These are phyloP conservation scores for Seiridium cupressi DNA, from an alignment of 2,329 filamentous ascomycete species.

Conservation along the genomic window DNA sequence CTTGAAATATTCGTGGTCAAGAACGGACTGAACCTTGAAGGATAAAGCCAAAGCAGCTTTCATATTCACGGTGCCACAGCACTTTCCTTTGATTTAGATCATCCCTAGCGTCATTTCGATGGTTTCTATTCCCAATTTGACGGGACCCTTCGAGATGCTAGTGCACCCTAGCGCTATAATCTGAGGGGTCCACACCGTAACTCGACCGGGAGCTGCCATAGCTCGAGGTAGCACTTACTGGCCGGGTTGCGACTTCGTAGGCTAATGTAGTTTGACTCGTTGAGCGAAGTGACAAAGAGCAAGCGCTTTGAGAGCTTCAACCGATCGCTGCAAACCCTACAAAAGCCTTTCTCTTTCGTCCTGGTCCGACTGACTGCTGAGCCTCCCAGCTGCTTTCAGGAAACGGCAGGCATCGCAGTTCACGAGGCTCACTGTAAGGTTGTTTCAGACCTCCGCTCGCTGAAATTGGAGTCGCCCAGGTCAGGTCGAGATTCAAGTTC, in stretches of 20 bases:
- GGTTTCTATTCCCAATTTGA: constrained; percentile 2
- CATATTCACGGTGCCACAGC: background rate
- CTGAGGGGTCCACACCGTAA: background rate
- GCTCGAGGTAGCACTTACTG: background rate
- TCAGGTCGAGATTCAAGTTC: constrained; percentile 7
- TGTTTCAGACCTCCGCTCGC: constrained; percentile 2
- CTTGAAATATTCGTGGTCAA: background rate
- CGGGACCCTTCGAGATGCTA: constrained; percentile 3
- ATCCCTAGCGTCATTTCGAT: constrained; percentile 3
- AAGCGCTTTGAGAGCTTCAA: no score
- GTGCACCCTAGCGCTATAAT: background rate
- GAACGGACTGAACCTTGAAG: background rate
- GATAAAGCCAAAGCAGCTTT: background rate
- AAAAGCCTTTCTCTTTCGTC: no score
- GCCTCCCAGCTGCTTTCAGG: no score
- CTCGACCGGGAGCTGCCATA: background rate
- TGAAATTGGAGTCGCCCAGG: constrained; percentile 6
- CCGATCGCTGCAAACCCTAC: no score
- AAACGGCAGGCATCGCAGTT: no score
- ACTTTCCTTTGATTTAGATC: constrained; percentile 7
- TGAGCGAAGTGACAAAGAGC: no score
- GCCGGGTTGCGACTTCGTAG: no score
- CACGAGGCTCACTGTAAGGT: background rate
- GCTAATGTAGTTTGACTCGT: no score
- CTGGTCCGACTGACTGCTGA: no score